Evolutionary conservation across 1,284 basidiomycete genomes (phyloP), one percentile per base, ranked within the genome.

Genomic region (Tilletia setariae): DNA sequence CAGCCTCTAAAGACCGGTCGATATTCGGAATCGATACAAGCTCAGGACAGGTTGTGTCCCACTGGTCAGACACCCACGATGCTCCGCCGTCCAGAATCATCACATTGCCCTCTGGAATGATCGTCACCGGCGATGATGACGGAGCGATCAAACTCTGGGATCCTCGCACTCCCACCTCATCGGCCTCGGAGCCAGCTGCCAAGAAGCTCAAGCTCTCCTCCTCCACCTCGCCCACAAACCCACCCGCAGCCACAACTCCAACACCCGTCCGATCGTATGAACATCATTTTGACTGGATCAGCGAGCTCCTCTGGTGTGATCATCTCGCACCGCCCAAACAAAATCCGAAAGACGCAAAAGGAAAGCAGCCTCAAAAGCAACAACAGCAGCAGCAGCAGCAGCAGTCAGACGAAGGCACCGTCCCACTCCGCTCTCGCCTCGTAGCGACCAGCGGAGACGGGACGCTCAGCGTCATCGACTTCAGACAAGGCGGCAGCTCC

Each of bases 131-230:
- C 21, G 94, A 96, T 78, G 94, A 97, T 80, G 92, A 95, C 68
- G 94, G 94, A 46, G 89, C 94, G 2, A 89, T 97, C 79, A 94
- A 94, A 86, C 86, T 97, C 32, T 97, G 94, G 94, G 94, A 97
- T 82, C 88, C 90, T 21, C 86, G 93, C 63, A 87, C 88, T 76
- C 67, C 69, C 0, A 68, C 63, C 28, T 44, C 42, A 23, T 66
- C 70, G 8, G 42, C 66, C 6, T 44, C 69, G 2, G 67, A 8
- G 44, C 62, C 8, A 69, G 66, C 74, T 4, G 59, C 59, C 19
- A 63, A 63, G 66, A 30, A 43, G 44, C 25, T 30, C 28, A 61
- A 66, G 23, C 65, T 56, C 40, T 43, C 47, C 0, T 16, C 9
- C 25, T 11, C 32, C 7, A 23, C 35, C 2, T 23, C 28, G 8